These are phyloP conservation scores for Halophytophthora batemanensis DNA, from an alignment of 352 stramenopile genomes.

Conservation along the genomic window DNA sequence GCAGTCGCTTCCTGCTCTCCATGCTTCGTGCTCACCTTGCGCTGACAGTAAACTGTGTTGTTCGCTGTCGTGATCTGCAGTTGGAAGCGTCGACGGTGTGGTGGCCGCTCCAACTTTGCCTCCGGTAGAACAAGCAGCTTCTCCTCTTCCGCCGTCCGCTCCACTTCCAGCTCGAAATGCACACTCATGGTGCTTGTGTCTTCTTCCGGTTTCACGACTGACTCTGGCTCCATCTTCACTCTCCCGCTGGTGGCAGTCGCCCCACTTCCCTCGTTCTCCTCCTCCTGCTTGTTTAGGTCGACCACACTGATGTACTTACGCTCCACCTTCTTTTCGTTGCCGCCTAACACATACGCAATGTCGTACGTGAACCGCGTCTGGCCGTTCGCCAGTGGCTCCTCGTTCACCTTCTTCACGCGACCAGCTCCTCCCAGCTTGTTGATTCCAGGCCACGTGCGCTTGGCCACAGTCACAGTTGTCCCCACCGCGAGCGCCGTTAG, in stretches of 20 bases:
- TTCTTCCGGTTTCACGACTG: conserved; percentile 9
- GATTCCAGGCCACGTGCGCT: conserved; percentile 84
- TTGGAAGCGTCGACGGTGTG: conserved; percentile 27
- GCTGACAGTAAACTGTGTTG: conserved; percentile 37
- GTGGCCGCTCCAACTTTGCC: conserved; percentile 4
- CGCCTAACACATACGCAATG: conserved; percentile 66
- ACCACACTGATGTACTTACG: conserved; percentile 78
- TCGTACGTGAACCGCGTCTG: conserved; percentile 66
- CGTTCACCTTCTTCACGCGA: conserved; percentile 60
- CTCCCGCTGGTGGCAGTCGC: conserved; percentile 7
- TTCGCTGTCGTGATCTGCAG: conserved; percentile 44
- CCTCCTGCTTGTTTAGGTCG: conserved; percentile 33
- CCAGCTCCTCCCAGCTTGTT: conserved; percentile 82
- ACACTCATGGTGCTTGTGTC: conserved; percentile 17
- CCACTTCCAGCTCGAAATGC: conserved; percentile 24
- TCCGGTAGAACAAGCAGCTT: conserved; percentile 18
- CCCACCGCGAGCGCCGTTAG: conserved; percentile 44
- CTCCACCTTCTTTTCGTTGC: conserved; percentile 75
- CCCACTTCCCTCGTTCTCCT: conserved; percentile 21
- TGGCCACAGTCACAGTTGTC: conserved; percentile 68
- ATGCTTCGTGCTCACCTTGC: conserved; percentile 8
- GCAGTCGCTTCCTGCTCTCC: not conserved
- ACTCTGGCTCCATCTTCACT: conserved; percentile 10
- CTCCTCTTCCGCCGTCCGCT: conserved; percentile 20
- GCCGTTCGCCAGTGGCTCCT: conserved; percentile 29